Evolutionary conservation across 768 basidiomycete species (phyloP), one percentile per base, ranked within the genome.

Genomic region (Boletales sp.): DNA sequence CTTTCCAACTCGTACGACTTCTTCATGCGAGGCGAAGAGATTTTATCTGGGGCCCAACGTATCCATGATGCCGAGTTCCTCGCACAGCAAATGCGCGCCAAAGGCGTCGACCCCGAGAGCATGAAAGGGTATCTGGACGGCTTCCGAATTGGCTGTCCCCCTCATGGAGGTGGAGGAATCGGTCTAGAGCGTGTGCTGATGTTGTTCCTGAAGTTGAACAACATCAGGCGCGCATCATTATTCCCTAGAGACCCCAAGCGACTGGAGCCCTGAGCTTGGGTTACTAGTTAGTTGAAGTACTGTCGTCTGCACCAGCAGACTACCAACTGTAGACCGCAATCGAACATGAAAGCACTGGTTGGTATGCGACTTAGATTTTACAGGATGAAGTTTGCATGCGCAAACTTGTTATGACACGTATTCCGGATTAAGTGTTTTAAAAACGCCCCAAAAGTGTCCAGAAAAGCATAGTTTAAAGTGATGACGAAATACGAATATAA

Each of bases 11-110:
- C 96, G 19, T 99, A 98, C 70, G 96, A 99, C 72, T 98, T 99
- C 74, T 98, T 99, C 81, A 97, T 99, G 95, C 83, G 96, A 31
- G 96, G 96, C 11, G 94, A 99, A 72, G 96, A 99, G 70, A 98
- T 99, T 63, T 78, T 98, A 36, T 97, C 95, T 4, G 96, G 96
- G 14, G 96, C 95, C 25, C 96, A 99, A 69, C 93, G 96, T 70
- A 86, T 98, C 48, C 96, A 99, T 71, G 93, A 97, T 58, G 81
- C 96, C 6, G 70, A 71, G 11, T 73, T 97, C 46, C 82, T 98
- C 54, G 76, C 75, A 46, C 81, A 90, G 71, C 82, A 89, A 70
- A 97, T 98, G 94, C 78, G 77, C 51, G 75, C 72, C 57, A 90
- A 87, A 65, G 92, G 90, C 12, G 86, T 98, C 55, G 90, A 95